Conservation (phyloP, 2,329 filamentous ascomycete species). For the Diaporthe sp. region DNA sequence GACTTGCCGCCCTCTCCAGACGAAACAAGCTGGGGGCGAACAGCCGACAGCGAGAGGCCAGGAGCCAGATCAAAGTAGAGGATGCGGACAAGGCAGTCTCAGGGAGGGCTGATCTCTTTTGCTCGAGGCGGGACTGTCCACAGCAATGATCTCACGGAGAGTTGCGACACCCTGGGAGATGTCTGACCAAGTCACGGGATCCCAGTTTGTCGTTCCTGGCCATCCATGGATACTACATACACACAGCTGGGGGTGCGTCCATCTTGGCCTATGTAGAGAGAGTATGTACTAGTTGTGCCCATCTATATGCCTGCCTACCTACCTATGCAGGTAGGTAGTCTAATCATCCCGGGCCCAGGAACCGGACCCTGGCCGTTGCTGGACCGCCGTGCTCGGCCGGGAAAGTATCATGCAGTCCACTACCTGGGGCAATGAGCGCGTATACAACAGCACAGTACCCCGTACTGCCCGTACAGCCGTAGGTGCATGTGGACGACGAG, state of each 20-base stretch:
- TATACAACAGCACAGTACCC: not conserved
- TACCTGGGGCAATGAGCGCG: not conserved
- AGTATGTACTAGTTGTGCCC: no score
- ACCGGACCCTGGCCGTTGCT: conserved; percentile 8
- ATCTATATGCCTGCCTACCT: no score
- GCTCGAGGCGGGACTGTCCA: conserved; percentile 9
- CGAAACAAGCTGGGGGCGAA: conserved; percentile 10
- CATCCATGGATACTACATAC: not conserved
- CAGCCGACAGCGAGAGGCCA: not conserved
- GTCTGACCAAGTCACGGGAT: conserved; percentile 18
- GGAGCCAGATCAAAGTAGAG: conserved; percentile 2
- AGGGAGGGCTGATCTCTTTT: not conserved
- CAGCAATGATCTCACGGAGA: conserved; percentile 9
- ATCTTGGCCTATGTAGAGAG: not conserved
- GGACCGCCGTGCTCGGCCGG: not conserved
- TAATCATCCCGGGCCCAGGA: not conserved
- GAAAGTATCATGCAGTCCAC: not conserved
- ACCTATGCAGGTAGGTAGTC: not conserved
- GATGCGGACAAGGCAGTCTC: not conserved
- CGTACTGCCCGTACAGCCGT: not conserved
- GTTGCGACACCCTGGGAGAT: not conserved
- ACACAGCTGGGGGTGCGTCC: not conserved
- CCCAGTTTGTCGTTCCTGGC: conserved; percentile 7
- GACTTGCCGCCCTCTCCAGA: conserved; percentile 17
- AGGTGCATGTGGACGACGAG: not conserved